Conservation (phyloP, 805 yeast species). For the Zygotorulaspora chibaensis region DNA sequence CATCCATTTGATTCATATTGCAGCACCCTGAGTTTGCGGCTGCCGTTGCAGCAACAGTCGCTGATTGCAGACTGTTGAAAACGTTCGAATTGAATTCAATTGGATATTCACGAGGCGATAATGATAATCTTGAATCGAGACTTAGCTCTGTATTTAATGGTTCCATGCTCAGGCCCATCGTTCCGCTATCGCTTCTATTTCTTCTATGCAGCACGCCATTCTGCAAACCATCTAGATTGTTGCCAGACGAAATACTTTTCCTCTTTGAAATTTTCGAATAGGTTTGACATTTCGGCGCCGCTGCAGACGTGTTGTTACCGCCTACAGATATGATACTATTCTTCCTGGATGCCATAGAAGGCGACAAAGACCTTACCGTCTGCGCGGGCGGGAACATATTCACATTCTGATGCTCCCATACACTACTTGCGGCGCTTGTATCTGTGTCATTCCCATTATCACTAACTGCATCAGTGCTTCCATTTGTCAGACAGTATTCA, state of each 20-base stretch:
- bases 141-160: constrained; percentile 3
- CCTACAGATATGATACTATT: constrained; percentile 14
- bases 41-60: neutral
- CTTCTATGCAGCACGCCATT: constrained; percentile 8
- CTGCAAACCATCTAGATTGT: constrained; percentile 8
- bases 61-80: constrained; percentile 1
- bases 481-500: constrained; percentile 5
- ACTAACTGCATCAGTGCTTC: constrained; percentile 1
- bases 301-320: constrained; percentile 2
- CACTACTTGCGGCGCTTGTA: constrained; percentile 10
- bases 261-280: constrained; percentile 8
- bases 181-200: constrained; percentile 13
- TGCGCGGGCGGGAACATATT: constrained; percentile 9
- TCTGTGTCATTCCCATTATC: constrained; percentile 13
- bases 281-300: constrained; percentile 2
- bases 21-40: neutral
- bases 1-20: neutral
- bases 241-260: constrained; percentile 10
- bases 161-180: constrained; percentile 10
- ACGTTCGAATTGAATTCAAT: constrained; percentile 11
- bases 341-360: constrained; percentile 10
- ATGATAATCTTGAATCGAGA: constrained; percentile 7
- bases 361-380: constrained; percentile 10
- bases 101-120: constrained; percentile 8
- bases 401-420: constrained; percentile 7